Conservation (phyloP, 371 early-diverging fungal genomes). For the Mortierella sp. region DNA sequence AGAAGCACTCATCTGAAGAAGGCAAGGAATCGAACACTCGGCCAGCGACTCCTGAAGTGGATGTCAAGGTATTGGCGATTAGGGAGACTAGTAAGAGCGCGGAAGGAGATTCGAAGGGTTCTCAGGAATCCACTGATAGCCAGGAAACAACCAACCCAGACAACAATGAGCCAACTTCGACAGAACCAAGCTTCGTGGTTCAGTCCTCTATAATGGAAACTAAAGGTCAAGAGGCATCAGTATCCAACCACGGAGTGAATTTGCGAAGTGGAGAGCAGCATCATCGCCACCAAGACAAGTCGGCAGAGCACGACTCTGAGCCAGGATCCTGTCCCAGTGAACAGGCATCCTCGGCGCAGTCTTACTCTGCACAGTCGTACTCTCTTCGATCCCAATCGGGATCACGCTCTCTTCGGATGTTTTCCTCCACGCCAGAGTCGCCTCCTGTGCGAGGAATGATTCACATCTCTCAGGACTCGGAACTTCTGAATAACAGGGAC, state of each 20-base stretch:
- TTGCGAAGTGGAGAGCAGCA: conserved; percentile 24
- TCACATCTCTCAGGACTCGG: conserved; percentile 47
- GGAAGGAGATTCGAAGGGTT: not conserved
- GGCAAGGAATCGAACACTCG: too few species aligned
- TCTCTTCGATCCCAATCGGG: conserved; percentile 35
- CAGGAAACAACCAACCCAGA: not conserved
- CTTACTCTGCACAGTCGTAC: conserved; percentile 22
- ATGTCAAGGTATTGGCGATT: not conserved
- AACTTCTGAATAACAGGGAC: conserved; percentile 47
- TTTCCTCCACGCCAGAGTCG: conserved; percentile 45
- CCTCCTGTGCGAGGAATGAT: conserved; percentile 31
- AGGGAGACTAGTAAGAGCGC: not conserved
- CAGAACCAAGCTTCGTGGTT: too few species aligned
- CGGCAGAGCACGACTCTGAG: conserved; percentile 3
- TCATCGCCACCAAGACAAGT: conserved; percentile 14
- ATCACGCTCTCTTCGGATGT: conserved; percentile 16
- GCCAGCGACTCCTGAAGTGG: too few species aligned
- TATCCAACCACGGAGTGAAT: conserved; percentile 16
- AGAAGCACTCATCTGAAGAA: too few species aligned
- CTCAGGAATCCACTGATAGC: not conserved
- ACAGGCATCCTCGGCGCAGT: conserved; percentile 18
- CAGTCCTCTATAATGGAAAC: too few species aligned
- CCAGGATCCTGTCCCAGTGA: conserved; percentile 14
- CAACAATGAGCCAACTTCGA: not conserved
- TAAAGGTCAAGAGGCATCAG: not conserved